Conservation (phyloP, 2,329 filamentous ascomycete genomes). For the Pseudophaeomoniella oleicola region DNA sequence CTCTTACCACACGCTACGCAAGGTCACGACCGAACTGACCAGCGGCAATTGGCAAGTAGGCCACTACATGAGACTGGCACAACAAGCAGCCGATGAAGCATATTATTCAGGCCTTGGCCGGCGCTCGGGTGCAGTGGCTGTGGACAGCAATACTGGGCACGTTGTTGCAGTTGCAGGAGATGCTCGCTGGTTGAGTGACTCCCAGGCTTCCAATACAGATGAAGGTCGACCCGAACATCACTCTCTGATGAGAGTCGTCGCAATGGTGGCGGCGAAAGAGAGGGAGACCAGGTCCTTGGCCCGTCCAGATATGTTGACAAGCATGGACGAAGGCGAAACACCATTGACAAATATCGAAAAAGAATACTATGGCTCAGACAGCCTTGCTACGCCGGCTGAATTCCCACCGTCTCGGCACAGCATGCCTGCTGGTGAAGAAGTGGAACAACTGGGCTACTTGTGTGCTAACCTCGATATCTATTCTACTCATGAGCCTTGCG, state of each 20-base stretch:
- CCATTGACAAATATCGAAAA: background rate
- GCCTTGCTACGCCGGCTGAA: background rate
- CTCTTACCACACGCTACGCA: conserved; percentile 21
- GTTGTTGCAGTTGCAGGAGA: conserved; percentile 30
- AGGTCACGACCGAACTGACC: conserved; percentile 19
- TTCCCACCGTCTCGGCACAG: background rate
- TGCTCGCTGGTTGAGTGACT: conserved; percentile 17
- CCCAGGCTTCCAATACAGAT: conserved; percentile 4
- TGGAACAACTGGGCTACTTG: conserved; percentile 51
- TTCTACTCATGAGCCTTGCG: conserved; percentile 86
- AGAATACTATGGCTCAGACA: background rate
- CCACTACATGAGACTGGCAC: conserved; percentile 24
- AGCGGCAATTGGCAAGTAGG: conserved; percentile 17
- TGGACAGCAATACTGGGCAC: conserved; percentile 25
- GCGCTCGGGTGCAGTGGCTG: conserved; percentile 27
- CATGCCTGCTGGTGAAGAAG: background rate
- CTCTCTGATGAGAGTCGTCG: conserved; percentile 28
- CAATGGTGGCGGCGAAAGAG: conserved; percentile 26
- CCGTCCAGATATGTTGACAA: conserved; percentile 1
- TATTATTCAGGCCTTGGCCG: conserved; percentile 21
- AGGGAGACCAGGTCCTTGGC: conserved; percentile 13
- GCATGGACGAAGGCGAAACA: background rate
- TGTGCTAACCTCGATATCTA: conserved; percentile 91
- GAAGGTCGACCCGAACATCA: conserved; percentile 31
- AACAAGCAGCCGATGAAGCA: conserved; percentile 22